Percentiles rank a stretch among this genome's conserved stretches.
Conservation (phyloP, 176 grass and related monocot species). For the Pontederia crassipes region DNA sequence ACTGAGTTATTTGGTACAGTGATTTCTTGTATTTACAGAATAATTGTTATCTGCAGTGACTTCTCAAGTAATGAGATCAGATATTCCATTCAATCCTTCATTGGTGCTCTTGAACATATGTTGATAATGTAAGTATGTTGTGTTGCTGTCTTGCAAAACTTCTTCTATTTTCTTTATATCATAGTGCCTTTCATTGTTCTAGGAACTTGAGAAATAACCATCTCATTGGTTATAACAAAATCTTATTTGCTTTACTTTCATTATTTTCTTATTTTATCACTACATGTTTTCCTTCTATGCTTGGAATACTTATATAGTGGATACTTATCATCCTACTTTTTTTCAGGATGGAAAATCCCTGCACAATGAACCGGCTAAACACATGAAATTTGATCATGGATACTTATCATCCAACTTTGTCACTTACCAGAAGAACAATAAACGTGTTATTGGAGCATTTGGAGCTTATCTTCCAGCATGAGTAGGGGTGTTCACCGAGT, state of each 20-base stretch:
- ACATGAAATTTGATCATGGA: too few relatives aligned
- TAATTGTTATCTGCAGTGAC: conserved; percentile 33
- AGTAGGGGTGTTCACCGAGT: too few relatives aligned
- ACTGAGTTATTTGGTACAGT: not conserved
- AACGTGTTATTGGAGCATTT: too few relatives aligned
- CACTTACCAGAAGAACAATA: too few relatives aligned
- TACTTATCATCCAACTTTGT: too few relatives aligned
- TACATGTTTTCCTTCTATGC: too few relatives aligned
- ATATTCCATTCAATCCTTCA: conserved; percentile 55
- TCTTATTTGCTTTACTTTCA: not conserved
- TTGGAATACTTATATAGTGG: too few relatives aligned
- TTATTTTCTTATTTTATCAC: not conserved
- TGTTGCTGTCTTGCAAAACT: not conserved
- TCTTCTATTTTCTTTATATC: conserved; percentile 5
- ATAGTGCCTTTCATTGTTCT: conserved; percentile 10
- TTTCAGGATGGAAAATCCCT: too few relatives aligned
- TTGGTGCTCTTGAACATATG: conserved; percentile 85
- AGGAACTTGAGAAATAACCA: conserved; percentile 93
- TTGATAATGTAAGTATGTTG: conserved; percentile 49
- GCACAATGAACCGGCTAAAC: too few relatives aligned
- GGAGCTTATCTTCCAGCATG: too few relatives aligned
- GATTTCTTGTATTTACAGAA: conserved; percentile 9
- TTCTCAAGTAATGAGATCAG: conserved; percentile 76
- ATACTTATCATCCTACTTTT: too few relatives aligned
- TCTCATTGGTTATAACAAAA: conserved; percentile 58